Percentiles rank a stretch among this genome's conserved stretches.
Evolutionary conservation across 257 asterid species (phyloP).

Genomic region (Solanum sitiens): DNA sequence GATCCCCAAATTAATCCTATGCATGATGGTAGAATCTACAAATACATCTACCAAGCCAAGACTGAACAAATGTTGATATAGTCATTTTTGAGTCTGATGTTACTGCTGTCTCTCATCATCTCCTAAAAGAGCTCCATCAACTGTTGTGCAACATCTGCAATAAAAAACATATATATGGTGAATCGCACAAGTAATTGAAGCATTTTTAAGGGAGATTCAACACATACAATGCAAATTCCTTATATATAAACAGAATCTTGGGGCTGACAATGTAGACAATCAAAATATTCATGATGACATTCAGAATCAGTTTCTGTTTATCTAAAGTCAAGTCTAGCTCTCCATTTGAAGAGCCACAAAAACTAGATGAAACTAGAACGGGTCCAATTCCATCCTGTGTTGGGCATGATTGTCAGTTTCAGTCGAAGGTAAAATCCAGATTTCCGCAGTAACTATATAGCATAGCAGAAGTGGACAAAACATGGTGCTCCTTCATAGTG

Average conservation of each 20-base stretch:
- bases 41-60: not conserved
- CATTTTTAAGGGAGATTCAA: not conserved
- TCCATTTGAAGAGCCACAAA: not conserved
- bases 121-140: slow-evolving; percentile 70
- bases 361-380: not conserved
- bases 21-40: not conserved
- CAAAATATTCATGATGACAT: not conserved
- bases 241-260: not conserved
- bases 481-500: not conserved
- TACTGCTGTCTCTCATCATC: not conserved
- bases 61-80: not conserved
- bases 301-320: not conserved
- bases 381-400: not conserved
- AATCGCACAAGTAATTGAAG: not conserved
- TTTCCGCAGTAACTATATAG: not conserved
- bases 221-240: not conserved
- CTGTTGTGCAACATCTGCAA: slow-evolving; percentile 67
- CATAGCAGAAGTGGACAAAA: not conserved
- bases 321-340: not conserved
- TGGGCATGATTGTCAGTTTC: not conserved
- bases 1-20: not conserved
- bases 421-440: not conserved
- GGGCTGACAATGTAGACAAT: not conserved
- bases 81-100: not conserved
- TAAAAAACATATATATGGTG: not conserved